These are phyloP conservation scores for Cyberlindnera veronae DNA, from an alignment of 805 yeast genomes.

Conservation along the genomic window DNA sequence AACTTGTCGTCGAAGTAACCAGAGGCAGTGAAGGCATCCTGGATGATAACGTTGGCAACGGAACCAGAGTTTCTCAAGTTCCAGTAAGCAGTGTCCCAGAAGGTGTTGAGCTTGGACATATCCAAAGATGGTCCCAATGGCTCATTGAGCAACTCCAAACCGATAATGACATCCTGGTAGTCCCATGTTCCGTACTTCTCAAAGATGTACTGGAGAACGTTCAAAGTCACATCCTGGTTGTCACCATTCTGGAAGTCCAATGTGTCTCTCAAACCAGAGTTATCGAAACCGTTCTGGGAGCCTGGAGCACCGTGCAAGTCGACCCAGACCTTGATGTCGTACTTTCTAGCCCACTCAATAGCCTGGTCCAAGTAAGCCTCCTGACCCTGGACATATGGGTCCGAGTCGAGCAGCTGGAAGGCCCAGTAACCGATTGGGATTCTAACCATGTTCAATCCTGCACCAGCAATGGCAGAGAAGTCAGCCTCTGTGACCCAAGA, in stretches of 20 bases:
- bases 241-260: constrained; percentile 52
- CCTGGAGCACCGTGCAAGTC: constrained; percentile 98
- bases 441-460: constrained; percentile 81
- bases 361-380: constrained; percentile 69
- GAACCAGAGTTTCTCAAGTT: constrained; percentile 55
- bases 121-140: constrained; percentile 75
- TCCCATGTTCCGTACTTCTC: constrained; percentile 59
- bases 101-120: constrained; percentile 54
- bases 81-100: constrained; percentile 60
- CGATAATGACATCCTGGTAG: constrained; percentile 70
- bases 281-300: constrained; percentile 93
- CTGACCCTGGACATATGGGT: constrained; percentile 89
- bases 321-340: constrained; percentile 75
- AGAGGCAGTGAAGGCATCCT: constrained; percentile 72
- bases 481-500: constrained; percentile 75
- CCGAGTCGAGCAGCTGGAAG: constrained; percentile 53
- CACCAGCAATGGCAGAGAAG: constrained; percentile 51
- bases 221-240: constrained; percentile 51
- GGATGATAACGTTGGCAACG: constrained; percentile 60
- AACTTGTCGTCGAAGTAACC: constrained; percentile 63
- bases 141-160: constrained; percentile 84
- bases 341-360: constrained; percentile 63
- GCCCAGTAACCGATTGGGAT: constrained; percentile 98
- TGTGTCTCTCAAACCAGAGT: constrained; percentile 77
- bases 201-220: constrained; percentile 52